Evolutionary conservation across 2,329 filamentous ascomycete genomes (phyloP).

Genomic region (Aspergillus tanneri): DNA sequence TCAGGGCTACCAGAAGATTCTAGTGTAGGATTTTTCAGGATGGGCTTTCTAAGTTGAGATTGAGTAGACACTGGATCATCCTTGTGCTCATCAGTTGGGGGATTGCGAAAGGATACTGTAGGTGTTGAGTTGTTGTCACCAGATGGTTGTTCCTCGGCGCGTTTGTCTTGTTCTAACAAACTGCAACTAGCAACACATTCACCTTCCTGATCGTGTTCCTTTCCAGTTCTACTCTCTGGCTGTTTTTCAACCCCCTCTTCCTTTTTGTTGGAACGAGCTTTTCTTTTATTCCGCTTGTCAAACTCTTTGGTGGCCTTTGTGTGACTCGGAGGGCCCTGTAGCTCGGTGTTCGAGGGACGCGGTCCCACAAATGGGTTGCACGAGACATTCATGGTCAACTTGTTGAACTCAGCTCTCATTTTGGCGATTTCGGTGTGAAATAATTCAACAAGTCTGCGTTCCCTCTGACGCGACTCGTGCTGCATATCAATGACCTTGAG

Average conservation of each 20-base stretch:
- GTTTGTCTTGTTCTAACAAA: conserved; percentile 2
- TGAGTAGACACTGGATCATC: not conserved
- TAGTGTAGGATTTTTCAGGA: conserved; percentile 3
- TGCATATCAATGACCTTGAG: conserved; percentile 13
- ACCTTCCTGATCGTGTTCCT: conserved; percentile 2
- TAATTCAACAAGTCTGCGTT: conserved; percentile 11
- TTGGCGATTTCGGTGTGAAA: conserved; percentile 17
- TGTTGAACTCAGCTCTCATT: conserved; percentile 15
- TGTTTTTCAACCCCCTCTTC: not conserved
- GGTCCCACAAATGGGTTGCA: not conserved
- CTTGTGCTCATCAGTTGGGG: too few species aligned
- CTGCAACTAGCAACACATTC: not conserved
- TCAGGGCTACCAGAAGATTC: conserved; percentile 11
- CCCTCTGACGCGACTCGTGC: conserved; percentile 11
- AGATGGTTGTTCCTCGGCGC: conserved; percentile 3
- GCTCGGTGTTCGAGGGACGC: not conserved
- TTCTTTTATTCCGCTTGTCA: not conserved
- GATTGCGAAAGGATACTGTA: too few species aligned
- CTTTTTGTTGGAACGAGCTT: not conserved
- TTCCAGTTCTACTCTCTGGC: not conserved
- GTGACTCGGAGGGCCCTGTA: not conserved
- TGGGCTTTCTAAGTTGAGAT: not conserved
- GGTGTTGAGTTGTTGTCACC: not conserved
- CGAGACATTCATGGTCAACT: conserved; percentile 1
- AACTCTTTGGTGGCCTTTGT: not conserved